Base-by-base conservation (phyloP, 768 basidiomycete genomes). In the Tulasnella sp. region DNA sequence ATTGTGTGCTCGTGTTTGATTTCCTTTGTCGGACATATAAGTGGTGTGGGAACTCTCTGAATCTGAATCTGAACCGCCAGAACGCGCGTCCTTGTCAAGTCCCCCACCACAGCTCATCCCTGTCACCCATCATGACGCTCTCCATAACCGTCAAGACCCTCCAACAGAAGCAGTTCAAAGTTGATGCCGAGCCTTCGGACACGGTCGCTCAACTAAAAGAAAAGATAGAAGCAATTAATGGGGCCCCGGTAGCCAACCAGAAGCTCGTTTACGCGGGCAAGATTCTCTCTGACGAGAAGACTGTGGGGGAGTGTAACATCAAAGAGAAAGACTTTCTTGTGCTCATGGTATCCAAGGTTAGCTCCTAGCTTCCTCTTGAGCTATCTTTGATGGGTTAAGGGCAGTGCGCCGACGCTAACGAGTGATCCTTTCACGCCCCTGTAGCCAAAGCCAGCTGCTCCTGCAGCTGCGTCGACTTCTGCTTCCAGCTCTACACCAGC, bases 291-390 rank as follows among this genome's bases (percentile, higher is more conserved):
- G 96, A 99, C 84, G 89, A 90, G 78, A 96, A 96, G 87, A 92
- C 92, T 1, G 89, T 99, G 46, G 93, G 89, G 81, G 92, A 93
- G 70, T 93, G 92, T 82, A 90, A 92, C 75, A 93, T 99, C 87
- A 96, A 98, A 86, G 97, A 99, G 85, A 99, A 98, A 86, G 97
- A 98, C 84, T 99, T 99, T 86, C 86, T 99, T 79, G 98, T 99
- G n/a, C 90, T 99, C 61, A 99, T 99, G 97, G 94, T 98, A 44
- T 90, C 95, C 73, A 99, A 98, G 90, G 96, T 96, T 80, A 73
- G 86, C 81, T 23, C n/a, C 70, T 32, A n/a, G 20, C 32, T 4
- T 46, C 74, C 18, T 77, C 40, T 32, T 26, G 3, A n/a, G 61
- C 37, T 42, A 11, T 77, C 61, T 77, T 39, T 74, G 55, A 3